These are phyloP conservation scores for Papilionanthe hybrid DNA, from an alignment of 116 monocot genomes.

Conservation along the genomic window DNA sequence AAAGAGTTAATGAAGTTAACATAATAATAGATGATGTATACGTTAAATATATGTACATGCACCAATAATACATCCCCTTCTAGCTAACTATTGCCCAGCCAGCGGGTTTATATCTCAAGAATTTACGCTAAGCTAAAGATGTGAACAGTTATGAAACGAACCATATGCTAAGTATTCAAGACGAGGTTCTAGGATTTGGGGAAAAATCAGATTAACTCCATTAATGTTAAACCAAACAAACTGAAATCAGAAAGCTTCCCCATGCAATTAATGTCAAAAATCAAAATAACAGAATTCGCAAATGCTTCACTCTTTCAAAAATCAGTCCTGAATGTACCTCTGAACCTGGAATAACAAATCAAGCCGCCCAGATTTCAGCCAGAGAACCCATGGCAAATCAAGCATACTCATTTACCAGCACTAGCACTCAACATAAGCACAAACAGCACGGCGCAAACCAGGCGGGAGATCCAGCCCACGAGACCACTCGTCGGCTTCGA, in stretches of 20 bases:
- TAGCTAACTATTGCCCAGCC: no score
- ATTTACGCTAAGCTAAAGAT: no score
- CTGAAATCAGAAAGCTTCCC: no score
- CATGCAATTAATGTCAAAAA: no score
- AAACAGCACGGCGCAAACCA: conserved; percentile 42
- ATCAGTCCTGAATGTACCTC: background rate
- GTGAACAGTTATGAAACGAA: no score
- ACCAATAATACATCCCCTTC: no score
- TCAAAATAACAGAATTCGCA: no score
- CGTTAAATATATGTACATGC: no score
- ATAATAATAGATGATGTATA: no score
- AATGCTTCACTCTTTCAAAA: background rate
- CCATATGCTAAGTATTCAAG: no score
- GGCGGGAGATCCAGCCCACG: conserved; percentile 48
- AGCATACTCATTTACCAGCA: background rate
- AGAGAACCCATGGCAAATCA: background rate
- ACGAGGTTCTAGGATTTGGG: background rate
- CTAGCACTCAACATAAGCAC: conserved; percentile 59
- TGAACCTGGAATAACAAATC: background rate
- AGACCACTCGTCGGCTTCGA: conserved; percentile 42
- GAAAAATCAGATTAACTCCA: background rate
- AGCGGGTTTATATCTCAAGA: no score
- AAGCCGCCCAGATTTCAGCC: background rate
- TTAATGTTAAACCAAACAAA: background rate
- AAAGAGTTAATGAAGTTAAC: no score